A percentile compares a stretch with the other conserved stretches of the same genome.
Conservation (phyloP, 2,329 filamentous ascomycete genomes). For the Ophidiomyces ophidiicola region DNA sequence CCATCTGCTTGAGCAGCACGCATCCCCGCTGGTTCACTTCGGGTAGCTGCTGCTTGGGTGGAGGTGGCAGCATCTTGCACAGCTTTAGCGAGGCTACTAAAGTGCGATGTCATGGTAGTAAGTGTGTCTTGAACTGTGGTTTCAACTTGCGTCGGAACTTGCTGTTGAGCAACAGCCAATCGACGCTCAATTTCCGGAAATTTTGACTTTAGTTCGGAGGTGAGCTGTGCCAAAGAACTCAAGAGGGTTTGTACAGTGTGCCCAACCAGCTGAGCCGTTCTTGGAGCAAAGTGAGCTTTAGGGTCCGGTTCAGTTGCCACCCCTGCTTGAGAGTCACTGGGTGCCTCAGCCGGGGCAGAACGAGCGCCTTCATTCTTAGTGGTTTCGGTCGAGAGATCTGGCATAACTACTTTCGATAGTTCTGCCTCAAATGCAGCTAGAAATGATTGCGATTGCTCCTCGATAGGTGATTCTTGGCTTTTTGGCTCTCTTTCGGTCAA, state of each 20-base stretch:
- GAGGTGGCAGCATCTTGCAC: conserved; percentile 29
- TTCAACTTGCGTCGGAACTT: conserved; percentile 28
- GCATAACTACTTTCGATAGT: conserved; percentile 26
- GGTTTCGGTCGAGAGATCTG: conserved; percentile 13
- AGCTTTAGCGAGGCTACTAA: conserved; percentile 27
- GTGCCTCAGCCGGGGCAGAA: conserved; percentile 10
- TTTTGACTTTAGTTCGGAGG: conserved; percentile 26
- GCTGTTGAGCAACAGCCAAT: conserved; percentile 25
- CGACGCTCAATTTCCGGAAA: conserved; percentile 30
- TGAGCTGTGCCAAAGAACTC: conserved; percentile 25
- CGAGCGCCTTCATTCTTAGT: not conserved
- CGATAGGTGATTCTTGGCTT: conserved; percentile 15
- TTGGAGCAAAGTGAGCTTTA: conserved; percentile 2
- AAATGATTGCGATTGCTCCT: conserved; percentile 22
- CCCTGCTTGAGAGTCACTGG: not conserved
- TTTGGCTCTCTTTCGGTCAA: conserved; percentile 14
- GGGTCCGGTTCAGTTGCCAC: not conserved
- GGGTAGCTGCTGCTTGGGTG: conserved; percentile 26
- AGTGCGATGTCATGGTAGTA: conserved; percentile 26
- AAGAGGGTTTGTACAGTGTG: conserved; percentile 26
- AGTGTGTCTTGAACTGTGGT: conserved; percentile 27
- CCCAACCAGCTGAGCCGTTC: conserved; percentile 14
- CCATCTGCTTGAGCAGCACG: conserved; percentile 28
- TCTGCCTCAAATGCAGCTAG: conserved; percentile 32
- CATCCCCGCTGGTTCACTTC: conserved; percentile 27